Conservation (phyloP, 2,329 filamentous ascomycete genomes). For the Dactylellina cionopaga region DNA sequence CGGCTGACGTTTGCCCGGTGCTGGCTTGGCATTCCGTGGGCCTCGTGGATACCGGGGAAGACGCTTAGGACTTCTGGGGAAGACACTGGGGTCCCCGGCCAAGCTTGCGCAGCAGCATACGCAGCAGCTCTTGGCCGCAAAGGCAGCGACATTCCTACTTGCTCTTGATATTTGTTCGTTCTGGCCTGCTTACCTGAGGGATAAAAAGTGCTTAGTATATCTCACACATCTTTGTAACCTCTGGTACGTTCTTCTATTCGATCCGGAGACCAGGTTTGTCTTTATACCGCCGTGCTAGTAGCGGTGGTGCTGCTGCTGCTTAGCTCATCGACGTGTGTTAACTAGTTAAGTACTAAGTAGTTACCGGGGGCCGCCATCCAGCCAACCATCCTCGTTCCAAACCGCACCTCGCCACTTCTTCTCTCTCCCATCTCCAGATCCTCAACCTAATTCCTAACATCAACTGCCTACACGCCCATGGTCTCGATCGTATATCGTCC, state of each 20-base stretch:
- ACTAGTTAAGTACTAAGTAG: no score
- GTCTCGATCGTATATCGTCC: background rate
- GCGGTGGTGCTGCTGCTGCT: no score
- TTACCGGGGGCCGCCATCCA: constrained; percentile 36
- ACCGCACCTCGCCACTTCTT: constrained; percentile 27
- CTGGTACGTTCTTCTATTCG: no score
- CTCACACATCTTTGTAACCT: no score
- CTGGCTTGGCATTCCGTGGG: constrained; percentile 69
- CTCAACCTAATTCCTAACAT: constrained; percentile 28
- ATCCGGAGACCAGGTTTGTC: no score
- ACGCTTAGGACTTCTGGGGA: constrained; percentile 67
- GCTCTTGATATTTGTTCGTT: constrained; percentile 60
- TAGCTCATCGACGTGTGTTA: constrained; percentile 1
- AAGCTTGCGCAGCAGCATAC: constrained; percentile 60
- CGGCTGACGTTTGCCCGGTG: background rate
- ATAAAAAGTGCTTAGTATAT: no score
- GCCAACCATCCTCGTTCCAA: constrained; percentile 21
- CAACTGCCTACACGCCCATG: constrained; percentile 6
- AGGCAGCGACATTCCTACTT: no score
- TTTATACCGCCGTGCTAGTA: no score
- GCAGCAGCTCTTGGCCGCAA: constrained; percentile 63
- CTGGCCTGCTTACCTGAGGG: constrained; percentile 14
- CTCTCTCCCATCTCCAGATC: constrained; percentile 30
- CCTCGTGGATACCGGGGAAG: constrained; percentile 67
- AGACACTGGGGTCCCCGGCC: constrained; percentile 60